These are phyloP conservation scores for Helicocarpus griseus DNA, from an alignment of 2,329 filamentous ascomycete genomes.

Conservation along the genomic window DNA sequence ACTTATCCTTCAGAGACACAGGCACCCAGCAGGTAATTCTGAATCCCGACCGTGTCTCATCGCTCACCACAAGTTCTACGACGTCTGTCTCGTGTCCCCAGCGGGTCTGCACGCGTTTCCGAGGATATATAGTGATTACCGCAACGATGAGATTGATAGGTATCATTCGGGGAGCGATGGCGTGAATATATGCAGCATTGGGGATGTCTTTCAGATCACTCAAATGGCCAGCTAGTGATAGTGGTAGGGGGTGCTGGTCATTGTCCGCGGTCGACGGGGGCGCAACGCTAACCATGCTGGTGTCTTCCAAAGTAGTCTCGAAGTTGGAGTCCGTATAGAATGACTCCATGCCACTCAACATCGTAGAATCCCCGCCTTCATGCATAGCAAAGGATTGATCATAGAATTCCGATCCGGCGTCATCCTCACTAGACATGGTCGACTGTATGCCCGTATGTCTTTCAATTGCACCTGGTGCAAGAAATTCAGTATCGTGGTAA, in stretches of 20 bases:
- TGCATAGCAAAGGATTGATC: slow-evolving; percentile 68
- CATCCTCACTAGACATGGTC: slow-evolving; percentile 17
- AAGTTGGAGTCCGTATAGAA: slow-evolving; percentile 10
- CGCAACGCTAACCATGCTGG: slow-evolving; percentile 8
- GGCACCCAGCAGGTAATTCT: slow-evolving; percentile 74
- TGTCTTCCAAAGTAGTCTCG: slow-evolving; percentile 6
- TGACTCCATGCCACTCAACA: slow-evolving; percentile 6
- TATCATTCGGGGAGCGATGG: slow-evolving; percentile 68
- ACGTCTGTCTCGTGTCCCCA: slow-evolving; percentile 50
- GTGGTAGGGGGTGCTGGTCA: slow-evolving; percentile 9
- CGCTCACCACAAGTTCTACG: slow-evolving; percentile 69
- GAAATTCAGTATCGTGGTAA: slow-evolving; percentile 10
- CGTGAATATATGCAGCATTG: slow-evolving; percentile 51
- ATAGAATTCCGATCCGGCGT: slow-evolving; percentile 56
- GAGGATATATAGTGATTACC: slow-evolving; percentile 60
- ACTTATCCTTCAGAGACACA: slow-evolving; percentile 11
- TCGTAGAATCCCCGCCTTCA: slow-evolving; percentile 31
- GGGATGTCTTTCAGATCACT: slow-evolving; percentile 63
- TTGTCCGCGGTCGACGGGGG: slow-evolving; percentile 3
- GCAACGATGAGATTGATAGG: slow-evolving; percentile 75
- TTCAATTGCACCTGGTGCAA: slow-evolving; percentile 12
- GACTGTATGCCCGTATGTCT: slow-evolving; percentile 10
- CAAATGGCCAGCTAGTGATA: slow-evolving; percentile 38
- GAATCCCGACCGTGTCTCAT: slow-evolving; percentile 75
- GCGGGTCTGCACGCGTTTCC: slow-evolving; percentile 57